Base-by-base conservation (phyloP, 78 protist species). In the Paratrimastix pyriformis region DNA sequence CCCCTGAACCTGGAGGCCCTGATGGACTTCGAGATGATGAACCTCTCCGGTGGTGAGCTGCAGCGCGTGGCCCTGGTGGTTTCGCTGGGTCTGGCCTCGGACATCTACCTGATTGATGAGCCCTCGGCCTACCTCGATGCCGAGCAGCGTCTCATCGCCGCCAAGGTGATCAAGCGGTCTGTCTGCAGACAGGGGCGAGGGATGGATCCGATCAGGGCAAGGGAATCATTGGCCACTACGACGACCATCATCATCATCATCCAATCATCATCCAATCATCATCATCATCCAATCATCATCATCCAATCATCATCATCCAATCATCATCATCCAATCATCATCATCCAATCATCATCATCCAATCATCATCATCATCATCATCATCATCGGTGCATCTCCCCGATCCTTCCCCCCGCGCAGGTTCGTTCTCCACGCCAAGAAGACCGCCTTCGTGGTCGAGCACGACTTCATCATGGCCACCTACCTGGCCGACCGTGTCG, bases 381-480 rank as follows among this genome's bases (percentile, higher is more conserved):
- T n/a, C 30, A 18, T 48, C 15, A 48, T 48, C 30, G 15, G 11
- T 32, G 6, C 65, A 18, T 38, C 1, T 1, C 43, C 21, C n/a
- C 3, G 32, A 60, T 60, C 40, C 42, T 0, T 21, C 29, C 32
- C 66, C 9, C 21, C 55, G 3, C 62, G 5, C 70, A 39, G 93
- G 7, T 93, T 82, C 88, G 90, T 97, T 65, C 81, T 94, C 52
- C 98, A 95, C 92, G 80, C 96, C 44, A 90, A 91, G 86, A 92
- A 93, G 86, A 85, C 98, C 33, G 98, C 95, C 30, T 97, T 97
- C 87, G 83, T 95, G 62, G 99, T 97, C 43, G 99, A 97, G 86
- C 99, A 97, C 91, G 99, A 97, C 76, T 97, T 97, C 90, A 94
- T 95, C 84, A 97, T 97, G 99, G 97, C 98, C 66, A 92, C 97